Evolutionary conservation across 148 eudicot genomes (phyloP), one percentile per base, ranked within the genome.

Genomic region (Drosera capensis): DNA sequence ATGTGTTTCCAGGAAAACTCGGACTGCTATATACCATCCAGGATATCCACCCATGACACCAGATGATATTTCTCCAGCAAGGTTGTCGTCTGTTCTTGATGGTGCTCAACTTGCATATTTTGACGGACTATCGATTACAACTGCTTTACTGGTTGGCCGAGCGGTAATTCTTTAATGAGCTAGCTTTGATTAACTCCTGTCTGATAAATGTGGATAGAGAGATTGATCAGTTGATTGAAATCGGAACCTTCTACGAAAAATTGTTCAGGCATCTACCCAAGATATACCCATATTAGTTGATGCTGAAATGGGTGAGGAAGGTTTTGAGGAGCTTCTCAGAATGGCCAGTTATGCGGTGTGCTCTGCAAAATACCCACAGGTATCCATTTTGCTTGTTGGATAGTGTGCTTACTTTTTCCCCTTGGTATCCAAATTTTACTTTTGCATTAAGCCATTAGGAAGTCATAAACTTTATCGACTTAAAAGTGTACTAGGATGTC

Each of bases 1-100:
- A 34, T 34, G 45, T 60, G 52, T 44, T 46, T 41, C 36, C 80
- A 86, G 96, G 84, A 78, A 73, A 67, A 81, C 93, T 36, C 75
- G 96, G 12, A 86, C 96, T 43, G 77, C 93, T 65, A 86, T 86
- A 53, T 72, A 75, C 58, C 73, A 80, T 60, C 96, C 87, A 24
- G 96, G 94, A 57, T 65, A 56, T 61, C 96, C 96, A 59, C 84
- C 81, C 45, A 71, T 86, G 93, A 57, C 54, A 34, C 96, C 96
- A 15, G 64, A 68, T 58, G 93, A 86, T 34, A 68, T 86, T 45
- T 57, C 71, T 14, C 23, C 29, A 21, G 55, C 73, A 46, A 65
- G 52, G 36, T 67, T 86, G 59, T 40, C 54, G 26, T 68, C 93
- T 57, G 87, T 84, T 46, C 36, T 86, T 52, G 68, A 82, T 56